Percentiles rank a stretch among this genome's conserved stretches.
phyloP scores from a whole-genome alignment of 2,329 filamentous ascomycete species.

The Stemphylium lycopersici region DNA sequence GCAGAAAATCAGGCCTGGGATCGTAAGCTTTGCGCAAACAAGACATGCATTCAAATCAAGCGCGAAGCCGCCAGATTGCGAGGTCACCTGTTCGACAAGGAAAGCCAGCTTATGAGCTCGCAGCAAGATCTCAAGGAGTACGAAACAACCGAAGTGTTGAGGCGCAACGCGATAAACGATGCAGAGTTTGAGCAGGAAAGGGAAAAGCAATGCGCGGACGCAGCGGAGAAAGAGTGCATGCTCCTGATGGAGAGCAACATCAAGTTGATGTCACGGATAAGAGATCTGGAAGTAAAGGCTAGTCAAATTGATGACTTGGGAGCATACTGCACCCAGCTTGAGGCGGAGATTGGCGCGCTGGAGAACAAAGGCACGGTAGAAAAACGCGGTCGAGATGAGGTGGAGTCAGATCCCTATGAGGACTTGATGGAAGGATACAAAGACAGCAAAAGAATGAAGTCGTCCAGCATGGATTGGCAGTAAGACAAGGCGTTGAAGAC shows the following conservation, averaged over 20 bases:
- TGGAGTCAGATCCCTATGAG: not conserved
- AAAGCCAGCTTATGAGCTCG: not conserved
- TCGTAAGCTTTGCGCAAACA: not conserved
- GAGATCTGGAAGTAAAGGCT: not conserved
- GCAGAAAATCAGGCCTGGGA: not conserved
- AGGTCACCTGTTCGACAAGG: not conserved
- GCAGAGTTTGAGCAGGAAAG: not conserved
- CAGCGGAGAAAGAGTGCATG: not conserved
- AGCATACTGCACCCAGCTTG: slow-evolving; percentile 3
- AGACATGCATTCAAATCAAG: not conserved
- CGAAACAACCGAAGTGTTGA: not conserved
- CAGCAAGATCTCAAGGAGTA: not conserved
- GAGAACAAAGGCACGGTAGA: not conserved
- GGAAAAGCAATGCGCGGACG: slow-evolving; percentile 2
- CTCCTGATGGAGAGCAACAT: not conserved
- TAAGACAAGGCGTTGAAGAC: not conserved
- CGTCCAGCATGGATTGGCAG: not conserved
- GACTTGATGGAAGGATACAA: not conserved
- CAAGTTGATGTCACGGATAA: not conserved
- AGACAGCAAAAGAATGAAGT: not conserved
- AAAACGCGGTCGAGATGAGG: not conserved
- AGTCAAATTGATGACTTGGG: not conserved
- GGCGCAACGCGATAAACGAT: not conserved
- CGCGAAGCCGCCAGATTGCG: slow-evolving; percentile 3
- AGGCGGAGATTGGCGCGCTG: not conserved